A percentile compares a stretch with the other conserved stretches of the same genome.
Conservation (phyloP, 768 basidiomycete genomes). For the Lentinula edodes region DNA sequence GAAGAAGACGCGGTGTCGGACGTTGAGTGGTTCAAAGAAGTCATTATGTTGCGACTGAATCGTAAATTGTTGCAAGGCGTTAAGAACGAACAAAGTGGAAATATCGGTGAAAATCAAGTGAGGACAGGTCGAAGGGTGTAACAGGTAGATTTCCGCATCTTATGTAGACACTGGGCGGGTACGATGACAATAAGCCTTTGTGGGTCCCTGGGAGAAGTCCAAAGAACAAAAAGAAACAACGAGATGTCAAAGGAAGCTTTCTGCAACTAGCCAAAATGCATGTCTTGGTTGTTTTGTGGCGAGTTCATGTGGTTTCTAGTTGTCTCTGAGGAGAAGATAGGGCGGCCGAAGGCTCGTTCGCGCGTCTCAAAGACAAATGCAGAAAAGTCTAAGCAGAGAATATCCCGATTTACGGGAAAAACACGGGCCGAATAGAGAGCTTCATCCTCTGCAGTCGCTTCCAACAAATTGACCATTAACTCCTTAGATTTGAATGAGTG, state of each 20-base stretch:
- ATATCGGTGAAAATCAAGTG: neutral
- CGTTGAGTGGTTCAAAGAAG: neutral
- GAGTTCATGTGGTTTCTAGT: neutral
- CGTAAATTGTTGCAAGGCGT: neutral
- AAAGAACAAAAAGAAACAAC: neutral
- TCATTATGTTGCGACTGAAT: neutral
- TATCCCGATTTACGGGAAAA: no score
- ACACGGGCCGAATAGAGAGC: no score
- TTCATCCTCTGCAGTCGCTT: no score
- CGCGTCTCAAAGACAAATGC: no score
- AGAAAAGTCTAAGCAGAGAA: no score
- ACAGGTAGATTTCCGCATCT: neutral
- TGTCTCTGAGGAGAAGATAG: no score
- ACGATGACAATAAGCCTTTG: neutral
- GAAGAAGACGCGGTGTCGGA: neutral
- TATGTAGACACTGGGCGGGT: neutral
- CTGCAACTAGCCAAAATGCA: neutral
- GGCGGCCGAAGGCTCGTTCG: no score
- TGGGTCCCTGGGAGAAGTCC: no score
- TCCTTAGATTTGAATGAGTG: no score
- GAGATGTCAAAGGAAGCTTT: neutral
- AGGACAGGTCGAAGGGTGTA: neutral
- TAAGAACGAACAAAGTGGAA: neutral
- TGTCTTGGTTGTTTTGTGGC: neutral
- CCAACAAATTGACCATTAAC: no score